Evolutionary conservation across 1,139 yeast genomes (phyloP), one percentile per base, ranked within the genome.

Genomic region (Scheffersomyces segobiensis): DNA sequence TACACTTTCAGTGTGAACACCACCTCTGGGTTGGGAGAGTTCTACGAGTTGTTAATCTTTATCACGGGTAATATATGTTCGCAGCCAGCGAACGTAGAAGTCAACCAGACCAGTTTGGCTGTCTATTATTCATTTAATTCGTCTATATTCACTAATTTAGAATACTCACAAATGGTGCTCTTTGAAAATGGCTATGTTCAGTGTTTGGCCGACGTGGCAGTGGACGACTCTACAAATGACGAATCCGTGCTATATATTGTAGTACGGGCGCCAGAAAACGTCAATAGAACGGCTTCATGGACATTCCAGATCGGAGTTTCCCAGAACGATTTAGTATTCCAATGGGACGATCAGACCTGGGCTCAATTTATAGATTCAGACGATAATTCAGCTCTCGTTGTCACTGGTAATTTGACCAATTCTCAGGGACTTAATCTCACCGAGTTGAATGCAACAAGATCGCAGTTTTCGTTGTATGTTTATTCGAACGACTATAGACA

Each of bases 331-430:
- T 79, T 89, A 60, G 84, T 86, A 0, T 90, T 86, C 70, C 89
- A 87, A 63, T 90, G 91, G 87, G 93, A 87, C 68, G 79, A 80
- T 53, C 74, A 84, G 20, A 74, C 87, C 42, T 82, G 87, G 79
- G 83, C 91, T 0, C 74, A 77, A 49, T 76, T 90, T 18, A 84
- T 91, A 3, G 97, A 92, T 68, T 77, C 93, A 0, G 98, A 93
- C 72, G 85, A 84, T 65, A 79, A 81, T 21, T 84, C 91, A 55
- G 96, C 91, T 0, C 76, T 92, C 59, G 77, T 93, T 47, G 84
- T 85, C 32, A 88, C 93, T 0, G 87, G 86, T n/a, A 83, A 83
- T 62, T 80, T 87, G 62, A 77, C 87, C 0, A 63, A 65, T 7
- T 26, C 61, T 10, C 63, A 59, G 26, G 60, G 54, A 5, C 50